Percentiles rank a stretch among this genome's conserved stretches.
Evolutionary conservation across 352 stramenopile species (phyloP).

Genomic region (Phytophthora agathidicida): DNA sequence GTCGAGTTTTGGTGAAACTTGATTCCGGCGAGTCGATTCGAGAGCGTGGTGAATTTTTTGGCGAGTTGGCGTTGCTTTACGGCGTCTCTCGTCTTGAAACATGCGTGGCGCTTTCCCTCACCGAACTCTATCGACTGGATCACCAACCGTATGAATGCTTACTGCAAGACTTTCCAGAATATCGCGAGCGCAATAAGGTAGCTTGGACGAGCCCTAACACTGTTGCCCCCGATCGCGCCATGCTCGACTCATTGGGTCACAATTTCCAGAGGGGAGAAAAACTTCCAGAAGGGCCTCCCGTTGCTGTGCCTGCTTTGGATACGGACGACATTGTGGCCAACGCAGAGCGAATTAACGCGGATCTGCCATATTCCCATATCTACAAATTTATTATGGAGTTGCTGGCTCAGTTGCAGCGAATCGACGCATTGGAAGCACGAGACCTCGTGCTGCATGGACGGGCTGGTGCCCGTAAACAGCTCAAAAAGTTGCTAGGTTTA

Average conservation of each 20-base stretch:
- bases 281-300: constrained; percentile 2
- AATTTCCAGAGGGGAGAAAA: constrained; percentile 19
- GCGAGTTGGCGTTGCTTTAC: constrained; percentile 64
- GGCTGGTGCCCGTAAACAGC: constrained; percentile 38
- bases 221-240: constrained; percentile 17
- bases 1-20: constrained; percentile 68
- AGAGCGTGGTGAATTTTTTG: constrained; percentile 69
- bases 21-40: constrained; percentile 56
- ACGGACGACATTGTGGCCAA: constrained; percentile 16
- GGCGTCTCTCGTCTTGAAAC: constrained; percentile 68
- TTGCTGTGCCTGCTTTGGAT: constrained; percentile 5
- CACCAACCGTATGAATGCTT: constrained; percentile 64
- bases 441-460: constrained; percentile 48
- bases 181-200: constrained; percentile 50
- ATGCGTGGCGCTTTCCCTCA: constrained; percentile 60
- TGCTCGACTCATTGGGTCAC: constrained; percentile 18
- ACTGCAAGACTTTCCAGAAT: constrained; percentile 73
- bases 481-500: constrained; percentile 20
- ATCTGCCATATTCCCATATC: constrained; percentile 55
- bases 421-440: constrained; percentile 65
- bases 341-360: constrained; percentile 47
- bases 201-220: constrained; percentile 48
- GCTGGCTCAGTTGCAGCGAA: constrained; percentile 40
- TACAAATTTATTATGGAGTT: constrained; percentile 64
- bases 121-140: constrained; percentile 77